Evolutionary conservation across 2,329 filamentous ascomycete species (phyloP).

Genomic region (Penicillium sclerotiorum): DNA sequence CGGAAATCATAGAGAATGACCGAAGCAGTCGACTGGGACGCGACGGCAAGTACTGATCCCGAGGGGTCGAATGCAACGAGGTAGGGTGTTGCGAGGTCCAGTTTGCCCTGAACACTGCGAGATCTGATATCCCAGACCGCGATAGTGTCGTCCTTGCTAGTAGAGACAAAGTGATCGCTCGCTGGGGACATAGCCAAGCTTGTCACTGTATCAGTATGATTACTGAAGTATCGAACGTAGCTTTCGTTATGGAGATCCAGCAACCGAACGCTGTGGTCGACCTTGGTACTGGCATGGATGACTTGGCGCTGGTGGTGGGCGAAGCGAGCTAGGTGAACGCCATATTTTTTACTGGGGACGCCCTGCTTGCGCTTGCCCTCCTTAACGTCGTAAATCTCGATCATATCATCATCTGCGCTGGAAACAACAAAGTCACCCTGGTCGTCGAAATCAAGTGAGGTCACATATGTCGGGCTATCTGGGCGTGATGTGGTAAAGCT

Average conservation of each 20-base stretch:
- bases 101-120: constrained; percentile 74
- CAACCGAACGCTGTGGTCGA: constrained; percentile 84
- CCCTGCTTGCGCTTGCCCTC: constrained; percentile 89
- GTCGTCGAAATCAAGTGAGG: constrained; percentile 96
- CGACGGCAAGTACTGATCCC: constrained; percentile 87
- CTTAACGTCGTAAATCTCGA: constrained; percentile 92
- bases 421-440: constrained; percentile 90
- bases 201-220: constrained; percentile 83
- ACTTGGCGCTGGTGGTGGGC: constrained; percentile 90
- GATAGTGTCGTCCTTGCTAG: constrained; percentile 86
- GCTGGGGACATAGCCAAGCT: constrained; percentile 81
- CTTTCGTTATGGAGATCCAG: constrained; percentile 88
- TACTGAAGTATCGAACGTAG: constrained; percentile 94
- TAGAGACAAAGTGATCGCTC: constrained; percentile 88
- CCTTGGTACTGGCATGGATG: constrained; percentile 93
- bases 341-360: constrained; percentile 94
- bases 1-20: constrained; percentile 90
- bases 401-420: constrained; percentile 88
- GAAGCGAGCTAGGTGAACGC: constrained; percentile 89
- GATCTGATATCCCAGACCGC: constrained; percentile 86
- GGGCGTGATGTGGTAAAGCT: constrained; percentile 40
- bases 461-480: constrained; percentile 62
- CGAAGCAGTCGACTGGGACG: constrained; percentile 74
- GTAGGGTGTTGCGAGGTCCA: constrained; percentile 78
- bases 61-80: constrained; percentile 91